Conservation (phyloP, 1,284 basidiomycete genomes). For the Fomitopsis pinicola region DNA sequence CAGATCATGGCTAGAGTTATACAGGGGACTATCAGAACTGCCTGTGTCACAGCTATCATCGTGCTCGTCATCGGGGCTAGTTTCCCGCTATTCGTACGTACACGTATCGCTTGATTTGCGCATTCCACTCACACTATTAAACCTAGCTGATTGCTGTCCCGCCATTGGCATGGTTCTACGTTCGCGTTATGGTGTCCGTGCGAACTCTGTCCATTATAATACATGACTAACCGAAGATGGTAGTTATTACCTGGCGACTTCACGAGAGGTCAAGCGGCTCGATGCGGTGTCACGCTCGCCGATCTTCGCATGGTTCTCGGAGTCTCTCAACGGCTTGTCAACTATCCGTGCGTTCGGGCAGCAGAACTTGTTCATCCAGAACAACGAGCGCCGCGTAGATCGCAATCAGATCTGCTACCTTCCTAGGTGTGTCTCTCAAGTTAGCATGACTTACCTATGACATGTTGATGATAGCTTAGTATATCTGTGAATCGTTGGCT, state of each 20-base stretch:
- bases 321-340: conserved; percentile 80
- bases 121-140: not conserved
- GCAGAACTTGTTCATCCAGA: conserved; percentile 67
- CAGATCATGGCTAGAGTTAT: conserved; percentile 77
- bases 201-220: not conserved
- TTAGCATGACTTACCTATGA: not conserved
- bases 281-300: conserved; percentile 90
- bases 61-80: conserved; percentile 74
- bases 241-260: conserved; percentile 89
- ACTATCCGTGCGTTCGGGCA: conserved; percentile 85
- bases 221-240: not conserved
- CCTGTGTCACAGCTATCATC: conserved; percentile 65
- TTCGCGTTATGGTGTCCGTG: conserved; percentile 69
- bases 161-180: conserved; percentile 75
- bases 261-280: conserved; percentile 88
- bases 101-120: not conserved
- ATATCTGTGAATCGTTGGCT: conserved; percentile 80
- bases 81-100: conserved; percentile 69
- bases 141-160: conserved; percentile 59
- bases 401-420: conserved; percentile 82
- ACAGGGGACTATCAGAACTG: conserved; percentile 61
- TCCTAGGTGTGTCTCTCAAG: conserved; percentile 28
- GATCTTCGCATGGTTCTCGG: conserved; percentile 88
- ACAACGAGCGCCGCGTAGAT: conserved; percentile 79
- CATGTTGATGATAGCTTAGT: conserved; percentile 24